Evolutionary conservation across 2,329 filamentous ascomycete genomes (phyloP).

Genomic region (Arthroderma sp.): DNA sequence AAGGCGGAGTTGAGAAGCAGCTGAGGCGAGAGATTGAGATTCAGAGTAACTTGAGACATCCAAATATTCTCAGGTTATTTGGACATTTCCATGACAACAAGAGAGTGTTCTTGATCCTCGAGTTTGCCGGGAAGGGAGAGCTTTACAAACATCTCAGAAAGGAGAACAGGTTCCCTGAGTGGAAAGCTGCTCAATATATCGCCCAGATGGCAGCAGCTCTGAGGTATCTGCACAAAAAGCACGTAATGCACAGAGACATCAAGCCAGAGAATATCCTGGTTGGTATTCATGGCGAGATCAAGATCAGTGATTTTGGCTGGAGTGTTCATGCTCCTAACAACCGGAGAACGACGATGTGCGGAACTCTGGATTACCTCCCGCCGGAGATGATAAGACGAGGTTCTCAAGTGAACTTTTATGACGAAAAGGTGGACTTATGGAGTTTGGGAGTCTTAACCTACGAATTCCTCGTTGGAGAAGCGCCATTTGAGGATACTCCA

Average conservation of each 20-base stretch:
- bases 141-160: slow-evolving; percentile 75
- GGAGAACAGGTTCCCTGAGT: slow-evolving; percentile 69
- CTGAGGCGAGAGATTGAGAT: slow-evolving; percentile 81
- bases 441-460: slow-evolving; percentile 89
- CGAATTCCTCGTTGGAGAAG: slow-evolving; percentile 90
- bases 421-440: slow-evolving; percentile 94
- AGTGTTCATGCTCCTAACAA: slow-evolving; percentile 95
- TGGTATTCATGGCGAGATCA: slow-evolving; percentile 93
- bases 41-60: slow-evolving; percentile 73
- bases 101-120: slow-evolving; percentile 73
- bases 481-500: slow-evolving; percentile 90
- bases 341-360: slow-evolving; percentile 86
- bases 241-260: slow-evolving; percentile 94
- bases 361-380: slow-evolving; percentile 91
- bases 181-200: slow-evolving; percentile 75
- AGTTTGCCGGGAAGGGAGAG: slow-evolving; percentile 75
- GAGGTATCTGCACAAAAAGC: slow-evolving; percentile 86
- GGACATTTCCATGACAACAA: slow-evolving; percentile 84
- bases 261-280: slow-evolving; percentile 97
- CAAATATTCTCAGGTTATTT: slow-evolving; percentile 71
- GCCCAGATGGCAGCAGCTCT: slow-evolving; percentile 84
- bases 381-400: slow-evolving; percentile 92
- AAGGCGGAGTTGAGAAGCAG: slow-evolving; percentile 74
- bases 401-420: slow-evolving; percentile 73
- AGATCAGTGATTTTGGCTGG: slow-evolving; percentile 98